Base-by-base conservation (phyloP, 345 rosid genomes). In the Physaria fendleri region DNA sequence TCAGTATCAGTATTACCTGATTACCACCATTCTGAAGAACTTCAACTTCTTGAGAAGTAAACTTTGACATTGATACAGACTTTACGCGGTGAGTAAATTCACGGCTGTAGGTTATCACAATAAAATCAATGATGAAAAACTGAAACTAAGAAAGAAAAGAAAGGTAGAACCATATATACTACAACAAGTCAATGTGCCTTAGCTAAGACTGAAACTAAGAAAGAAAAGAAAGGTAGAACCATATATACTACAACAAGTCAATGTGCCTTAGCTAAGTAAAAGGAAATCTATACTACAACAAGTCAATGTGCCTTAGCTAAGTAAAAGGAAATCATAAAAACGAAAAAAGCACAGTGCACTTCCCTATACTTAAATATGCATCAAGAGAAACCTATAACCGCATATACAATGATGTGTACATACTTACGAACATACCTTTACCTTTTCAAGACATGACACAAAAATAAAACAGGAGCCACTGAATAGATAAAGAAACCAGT, bases 21-120 rank as follows among this genome's bases (percentile, higher is more conserved):
- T 93, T 93, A 46, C 99, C 97, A 60, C 99, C 99, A 64, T 70
- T 83, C 71, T 93, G 97, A 76, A 93, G 97, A 25, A 85, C 85
- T 71, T 89, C 95, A 68, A 93, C 99, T 79, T 93, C 97, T 77
- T 89, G 86, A 44, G 88, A 82, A 62, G 90, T 83, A 76, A 93
- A 93, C 74, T 83, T 93, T 5, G 99, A 81, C 97, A 93, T 89
- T 24, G 99, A 93, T 61, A 93, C 97, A 24, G 97, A 89, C 78
- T 93, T 93, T 62, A 93, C 97, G 6, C 99, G 97, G 64, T 89
- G 97, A 59, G 99, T 87, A 48, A 89, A 93, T 74, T 93, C 99
- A 14, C 99, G 99, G 73, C 99, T 93, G 87, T 55, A 61, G 6
- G 22, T 41, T 53, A 70, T 33, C 6, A 59, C 65, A 43, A 35